Base-by-base conservation (phyloP, 495 filamentous ascomycete genomes). In the Xylona heveae region DNA sequence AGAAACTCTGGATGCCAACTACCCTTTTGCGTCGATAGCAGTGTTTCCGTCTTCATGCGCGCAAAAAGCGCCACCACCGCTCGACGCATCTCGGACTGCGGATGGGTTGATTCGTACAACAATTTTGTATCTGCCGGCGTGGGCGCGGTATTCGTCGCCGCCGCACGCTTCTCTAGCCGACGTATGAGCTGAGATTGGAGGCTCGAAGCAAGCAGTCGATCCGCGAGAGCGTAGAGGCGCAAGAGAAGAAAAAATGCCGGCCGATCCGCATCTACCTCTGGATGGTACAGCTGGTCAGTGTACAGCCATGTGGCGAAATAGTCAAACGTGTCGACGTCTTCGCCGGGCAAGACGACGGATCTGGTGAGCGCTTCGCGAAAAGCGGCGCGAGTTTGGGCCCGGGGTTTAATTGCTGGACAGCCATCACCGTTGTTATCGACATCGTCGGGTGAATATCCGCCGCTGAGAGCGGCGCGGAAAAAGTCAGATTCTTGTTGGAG, bases 241-340 rank as follows among this genome's bases (percentile, higher is more conserved):
- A 64, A 49, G 17, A 64, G 50, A 10, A 45, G 42, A 40, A 60
- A 60, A 42, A 58, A 64, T 17, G 52, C 45, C 19, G 46, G 49
- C 14, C 45, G 44, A 3, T 29, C 40, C 10, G 29, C 37, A 15
- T 42, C 36, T 13, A 44, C 33, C 18, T 44, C 29, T 30, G 46
- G 42, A 31, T 45, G 46, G 20, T 32, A 28, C 17, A 57, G 42
- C 15, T 31, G 33, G 24, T 35, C 34, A 3, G 53, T 55, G 49
- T 64, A 64, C 4, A 60, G 48, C 59, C 59, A 64, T 22, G 49
- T 38, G 5, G 54, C 42, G 38, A 56, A 53, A 45, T 51, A 55
- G 28, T 54, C 52, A 38, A 62, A 61, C 41, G 47, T 46, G 13
- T 47, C 42, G 7, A 46, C 32, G 20, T 37, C 38, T 31, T 54